phyloP scores from a whole-genome alignment of 2,329 filamentous ascomycete species.

The Phyllosticta citrichinensis region DNA sequence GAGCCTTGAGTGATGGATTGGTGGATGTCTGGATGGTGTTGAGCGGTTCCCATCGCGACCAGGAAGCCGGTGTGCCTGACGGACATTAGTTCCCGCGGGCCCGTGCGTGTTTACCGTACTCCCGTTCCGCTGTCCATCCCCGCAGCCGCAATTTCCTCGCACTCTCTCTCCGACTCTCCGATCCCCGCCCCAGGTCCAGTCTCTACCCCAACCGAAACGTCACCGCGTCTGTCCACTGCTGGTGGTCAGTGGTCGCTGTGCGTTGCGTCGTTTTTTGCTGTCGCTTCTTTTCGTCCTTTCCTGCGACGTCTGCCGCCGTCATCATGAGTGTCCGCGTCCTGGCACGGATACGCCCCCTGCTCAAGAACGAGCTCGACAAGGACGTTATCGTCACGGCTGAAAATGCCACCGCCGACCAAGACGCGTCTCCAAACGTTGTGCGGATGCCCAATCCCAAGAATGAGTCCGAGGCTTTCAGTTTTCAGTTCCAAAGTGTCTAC shows the following conservation, averaged over 20 bases:
- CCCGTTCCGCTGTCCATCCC: neutral
- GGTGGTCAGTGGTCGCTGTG: constrained; percentile 17
- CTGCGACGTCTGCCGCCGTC: constrained; percentile 2
- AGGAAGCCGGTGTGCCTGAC: neutral
- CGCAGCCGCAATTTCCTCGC: neutral
- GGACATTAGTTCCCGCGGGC: neutral
- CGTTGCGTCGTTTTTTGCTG: constrained; percentile 6
- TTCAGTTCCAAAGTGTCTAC: constrained; percentile 91
- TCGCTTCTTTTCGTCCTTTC: constrained; percentile 7
- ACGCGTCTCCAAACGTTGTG: constrained; percentile 53
- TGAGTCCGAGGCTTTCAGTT: constrained; percentile 79
- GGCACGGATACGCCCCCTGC: constrained; percentile 77
- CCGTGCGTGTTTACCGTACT: neutral
- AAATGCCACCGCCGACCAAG: constrained; percentile 28
- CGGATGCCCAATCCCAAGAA: constrained; percentile 94
- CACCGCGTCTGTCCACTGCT: constrained; percentile 12
- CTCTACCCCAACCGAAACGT: constrained; percentile 15
- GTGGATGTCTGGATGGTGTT: neutral
- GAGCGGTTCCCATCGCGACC: neutral
- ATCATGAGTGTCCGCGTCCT: constrained; percentile 67
- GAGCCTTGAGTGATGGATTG: neutral
- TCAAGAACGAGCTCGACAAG: constrained; percentile 74
- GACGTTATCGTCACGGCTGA: constrained; percentile 71
- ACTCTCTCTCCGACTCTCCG: neutral
- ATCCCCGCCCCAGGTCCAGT: neutral